Conservation (phyloP, 2,329 filamentous ascomycete species). For the Pseudopithomyces chartarum region DNA sequence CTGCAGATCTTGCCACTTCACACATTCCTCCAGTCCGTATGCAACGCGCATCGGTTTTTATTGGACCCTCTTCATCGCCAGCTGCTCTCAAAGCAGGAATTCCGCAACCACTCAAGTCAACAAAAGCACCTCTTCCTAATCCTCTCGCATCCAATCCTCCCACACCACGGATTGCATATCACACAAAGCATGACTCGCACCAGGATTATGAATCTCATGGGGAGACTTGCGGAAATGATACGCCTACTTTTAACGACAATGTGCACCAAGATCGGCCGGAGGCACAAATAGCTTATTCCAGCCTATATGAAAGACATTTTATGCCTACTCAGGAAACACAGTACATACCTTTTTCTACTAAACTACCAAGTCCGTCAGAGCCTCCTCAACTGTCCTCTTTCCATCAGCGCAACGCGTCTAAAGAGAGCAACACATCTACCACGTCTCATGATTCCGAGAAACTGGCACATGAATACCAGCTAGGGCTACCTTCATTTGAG, state of each 20-base stretch:
- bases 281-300: not conserved
- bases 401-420: conserved; percentile 20
- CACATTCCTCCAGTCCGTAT: not conserved
- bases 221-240: not conserved
- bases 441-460: conserved; percentile 23
- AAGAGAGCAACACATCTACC: conserved; percentile 14
- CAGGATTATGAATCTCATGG: not conserved
- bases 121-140: not conserved
- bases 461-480: conserved; percentile 32
- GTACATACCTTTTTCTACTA: conserved; percentile 1
- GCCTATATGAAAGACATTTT: not conserved
- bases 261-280: not conserved
- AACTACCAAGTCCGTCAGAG: not conserved
- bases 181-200: conserved; percentile 12
- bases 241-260: not conserved
- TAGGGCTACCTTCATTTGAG: conserved; percentile 25
- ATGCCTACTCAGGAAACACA: not conserved
- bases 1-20: not conserved
- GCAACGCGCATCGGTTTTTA: not conserved
- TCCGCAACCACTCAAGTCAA: not conserved
- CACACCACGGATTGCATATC: not conserved
- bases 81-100: not conserved
- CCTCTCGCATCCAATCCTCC: conserved; percentile 8
- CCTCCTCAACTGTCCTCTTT: conserved; percentile 2
- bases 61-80: not conserved